Evolutionary conservation across 768 basidiomycete genomes (phyloP).

Genomic region (Plicaturopsis crispa): DNA sequence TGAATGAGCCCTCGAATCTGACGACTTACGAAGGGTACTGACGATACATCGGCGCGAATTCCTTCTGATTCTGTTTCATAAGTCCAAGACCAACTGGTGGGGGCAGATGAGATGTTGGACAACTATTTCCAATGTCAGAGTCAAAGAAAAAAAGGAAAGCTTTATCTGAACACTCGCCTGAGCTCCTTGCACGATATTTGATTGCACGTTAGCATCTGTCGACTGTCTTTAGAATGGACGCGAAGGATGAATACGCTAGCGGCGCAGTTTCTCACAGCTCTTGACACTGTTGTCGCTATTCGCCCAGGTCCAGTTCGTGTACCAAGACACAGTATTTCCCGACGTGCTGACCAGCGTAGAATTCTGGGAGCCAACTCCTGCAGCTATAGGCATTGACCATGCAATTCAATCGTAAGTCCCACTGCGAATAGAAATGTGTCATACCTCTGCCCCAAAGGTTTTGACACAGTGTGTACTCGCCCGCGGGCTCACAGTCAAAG

Average conservation of each 20-base stretch:
- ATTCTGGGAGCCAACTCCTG: constrained; percentile 40
- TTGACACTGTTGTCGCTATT: constrained; percentile 45
- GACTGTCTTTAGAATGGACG: not conserved
- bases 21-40: constrained; percentile 6
- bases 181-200: constrained; percentile 39
- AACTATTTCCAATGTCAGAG: constrained; percentile 22
- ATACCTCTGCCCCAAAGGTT: constrained; percentile 47
- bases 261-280: constrained; percentile 48
- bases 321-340: constrained; percentile 40
- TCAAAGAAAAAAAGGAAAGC: not conserved
- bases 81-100: constrained; percentile 44
- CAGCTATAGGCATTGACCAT: constrained; percentile 14
- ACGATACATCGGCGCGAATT: constrained; percentile 50
- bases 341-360: constrained; percentile 35
- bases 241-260: not conserved
- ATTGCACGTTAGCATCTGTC: constrained; percentile 42
- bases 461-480: constrained; percentile 44
- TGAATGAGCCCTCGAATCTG: not conserved
- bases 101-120: constrained; percentile 31
- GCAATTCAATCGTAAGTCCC: not conserved
- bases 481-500: constrained; percentile 36
- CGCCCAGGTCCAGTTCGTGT: constrained; percentile 46
- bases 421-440: constrained; percentile 6
- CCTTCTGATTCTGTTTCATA: constrained; percentile 35
- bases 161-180: constrained; percentile 22